Conservation (phyloP, 306 rosid species). For the Rosa lucieae region DNA sequence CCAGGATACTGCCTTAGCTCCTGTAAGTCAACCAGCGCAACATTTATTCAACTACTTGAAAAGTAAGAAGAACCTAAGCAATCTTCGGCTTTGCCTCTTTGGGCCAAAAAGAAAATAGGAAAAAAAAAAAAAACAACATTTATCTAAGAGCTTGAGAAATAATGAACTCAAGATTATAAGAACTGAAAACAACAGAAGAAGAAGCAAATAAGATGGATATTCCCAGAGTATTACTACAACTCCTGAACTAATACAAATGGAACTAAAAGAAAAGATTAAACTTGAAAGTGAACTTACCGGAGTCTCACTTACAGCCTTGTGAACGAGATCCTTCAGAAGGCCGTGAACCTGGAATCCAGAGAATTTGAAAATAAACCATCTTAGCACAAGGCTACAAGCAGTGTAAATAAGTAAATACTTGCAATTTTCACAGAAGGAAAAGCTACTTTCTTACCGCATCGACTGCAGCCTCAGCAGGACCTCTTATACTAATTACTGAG, state of each 20-base stretch:
- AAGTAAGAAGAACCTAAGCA: constrained; percentile 1
- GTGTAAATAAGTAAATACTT: neutral
- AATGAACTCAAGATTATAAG: neutral
- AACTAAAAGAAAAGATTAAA: constrained; percentile 12
- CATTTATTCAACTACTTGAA: constrained; percentile 5
- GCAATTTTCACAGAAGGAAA: neutral
- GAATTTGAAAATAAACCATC: constrained; percentile 24
- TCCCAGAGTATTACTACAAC: neutral
- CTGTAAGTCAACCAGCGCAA: constrained; percentile 39
- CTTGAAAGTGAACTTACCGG: constrained; percentile 43
- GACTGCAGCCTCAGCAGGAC: constrained; percentile 96
- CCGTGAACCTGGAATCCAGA: constrained; percentile 60
- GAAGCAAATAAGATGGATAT: neutral
- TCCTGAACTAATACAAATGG: neutral
- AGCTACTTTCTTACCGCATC: constrained; percentile 65
- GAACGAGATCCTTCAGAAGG: constrained; percentile 72
- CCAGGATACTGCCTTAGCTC: constrained; percentile 91
- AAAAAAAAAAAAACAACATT: neutral
- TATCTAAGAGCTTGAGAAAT: neutral
- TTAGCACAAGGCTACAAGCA: neutral
- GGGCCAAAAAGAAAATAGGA: neutral
- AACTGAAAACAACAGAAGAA: neutral
- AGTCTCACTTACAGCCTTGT: constrained; percentile 78
- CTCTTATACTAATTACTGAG: constrained; percentile 72
- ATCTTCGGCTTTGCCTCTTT: neutral